Conservation (phyloP, 2,329 filamentous ascomycete genomes). For the Arthrobotrys entomopaga region DNA sequence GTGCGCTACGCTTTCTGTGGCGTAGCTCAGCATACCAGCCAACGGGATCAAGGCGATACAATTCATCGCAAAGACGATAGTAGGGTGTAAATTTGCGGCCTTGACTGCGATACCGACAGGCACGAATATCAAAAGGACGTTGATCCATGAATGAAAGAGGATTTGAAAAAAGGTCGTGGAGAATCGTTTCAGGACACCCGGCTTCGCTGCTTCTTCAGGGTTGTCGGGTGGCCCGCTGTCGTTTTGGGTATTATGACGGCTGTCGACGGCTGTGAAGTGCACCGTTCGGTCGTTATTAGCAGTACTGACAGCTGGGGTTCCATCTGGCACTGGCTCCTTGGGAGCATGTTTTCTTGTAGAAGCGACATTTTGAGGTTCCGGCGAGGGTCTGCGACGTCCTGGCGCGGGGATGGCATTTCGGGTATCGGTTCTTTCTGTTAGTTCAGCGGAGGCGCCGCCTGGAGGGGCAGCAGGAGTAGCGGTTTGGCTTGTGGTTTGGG, state of each 20-base stretch:
- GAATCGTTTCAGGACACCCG: slow-evolving; percentile 54
- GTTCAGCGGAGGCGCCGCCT: slow-evolving; percentile 17
- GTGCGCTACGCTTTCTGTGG: slow-evolving; percentile 78
- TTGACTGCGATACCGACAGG: slow-evolving; percentile 78
- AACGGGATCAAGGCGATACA: slow-evolving; percentile 79
- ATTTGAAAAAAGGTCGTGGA: slow-evolving; percentile 61
- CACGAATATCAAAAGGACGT: slow-evolving; percentile 79
- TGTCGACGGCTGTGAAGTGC: slow-evolving; percentile 46
- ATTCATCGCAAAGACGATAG: slow-evolving; percentile 77
- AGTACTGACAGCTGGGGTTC: slow-evolving; percentile 36
- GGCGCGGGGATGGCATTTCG: slow-evolving; percentile 32
- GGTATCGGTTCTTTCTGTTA: slow-evolving; percentile 23
- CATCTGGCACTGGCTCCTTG: slow-evolving; percentile 1
- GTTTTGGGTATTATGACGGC: slow-evolving; percentile 47
- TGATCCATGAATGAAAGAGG: slow-evolving; percentile 79
- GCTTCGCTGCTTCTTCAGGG: slow-evolving; percentile 47
- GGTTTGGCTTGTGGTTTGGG: slow-evolving; percentile 30
- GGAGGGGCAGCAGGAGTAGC: slow-evolving; percentile 19
- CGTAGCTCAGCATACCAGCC: slow-evolving; percentile 76
- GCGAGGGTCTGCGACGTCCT: slow-evolving; percentile 43
- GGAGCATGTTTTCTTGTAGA: slow-evolving; percentile 15
- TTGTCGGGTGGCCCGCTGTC: slow-evolving; percentile 51
- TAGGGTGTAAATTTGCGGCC: slow-evolving; percentile 68
- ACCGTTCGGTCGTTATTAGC: slow-evolving; percentile 39
- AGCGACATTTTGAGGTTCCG: slow-evolving; percentile 30